Conservation (phyloP, 2,329 filamentous ascomycete species). For the Fusarium denticulatum region DNA sequence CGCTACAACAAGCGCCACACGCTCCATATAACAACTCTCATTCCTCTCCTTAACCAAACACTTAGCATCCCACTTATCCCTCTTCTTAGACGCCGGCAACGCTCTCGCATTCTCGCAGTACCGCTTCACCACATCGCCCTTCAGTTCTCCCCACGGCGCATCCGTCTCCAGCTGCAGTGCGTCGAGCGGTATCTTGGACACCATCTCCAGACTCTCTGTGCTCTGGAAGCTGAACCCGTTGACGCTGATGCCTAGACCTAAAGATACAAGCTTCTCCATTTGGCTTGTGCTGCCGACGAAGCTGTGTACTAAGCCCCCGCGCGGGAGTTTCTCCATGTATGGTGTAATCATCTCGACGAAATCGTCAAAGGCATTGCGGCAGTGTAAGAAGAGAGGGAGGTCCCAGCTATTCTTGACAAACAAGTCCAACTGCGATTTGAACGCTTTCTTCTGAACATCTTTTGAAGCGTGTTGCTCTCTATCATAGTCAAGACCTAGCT, state of each 20-base stretch:
- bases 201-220: constrained; percentile 40
- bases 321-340: constrained; percentile 46
- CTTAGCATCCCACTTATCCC: constrained; percentile 57
- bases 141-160: constrained; percentile 43
- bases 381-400: constrained; percentile 41
- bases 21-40: constrained; percentile 59
- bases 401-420: constrained; percentile 41
- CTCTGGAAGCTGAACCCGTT: constrained; percentile 58
- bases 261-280: constrained; percentile 39
- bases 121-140: constrained; percentile 47
- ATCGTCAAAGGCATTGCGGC: constrained; percentile 42
- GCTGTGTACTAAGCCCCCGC: constrained; percentile 40
- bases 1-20: constrained; percentile 59
- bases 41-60: constrained; percentile 62
- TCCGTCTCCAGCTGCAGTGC: constrained; percentile 43
- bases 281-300: constrained; percentile 38
- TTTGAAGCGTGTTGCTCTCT: constrained; percentile 55
- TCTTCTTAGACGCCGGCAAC: constrained; percentile 57
- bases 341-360: constrained; percentile 50
- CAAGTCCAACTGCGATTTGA: constrained; percentile 40
- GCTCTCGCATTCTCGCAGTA: constrained; percentile 53
- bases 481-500: constrained; percentile 62
- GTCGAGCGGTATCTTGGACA: constrained; percentile 35
- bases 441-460: constrained; percentile 39
- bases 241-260: constrained; percentile 47